Evolutionary conservation across 768 basidiomycete genomes (phyloP).

Genomic region (Tulasnella sp.): DNA sequence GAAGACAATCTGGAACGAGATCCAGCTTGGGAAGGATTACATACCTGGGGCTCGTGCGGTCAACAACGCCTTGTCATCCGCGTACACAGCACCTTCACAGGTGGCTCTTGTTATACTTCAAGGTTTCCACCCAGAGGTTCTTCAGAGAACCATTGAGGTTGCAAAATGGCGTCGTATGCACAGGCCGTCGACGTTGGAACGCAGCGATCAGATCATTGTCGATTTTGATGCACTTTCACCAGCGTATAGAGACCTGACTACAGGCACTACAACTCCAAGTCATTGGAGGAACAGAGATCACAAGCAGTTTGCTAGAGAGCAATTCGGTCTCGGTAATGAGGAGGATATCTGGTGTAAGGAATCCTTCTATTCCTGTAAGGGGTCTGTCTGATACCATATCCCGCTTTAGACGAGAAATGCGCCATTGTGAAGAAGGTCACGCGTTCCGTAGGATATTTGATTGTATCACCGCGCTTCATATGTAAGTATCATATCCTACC

Average conservation of each 20-base stretch:
- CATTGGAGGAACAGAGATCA: neutral
- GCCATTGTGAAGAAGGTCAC: slow-evolving; percentile 19
- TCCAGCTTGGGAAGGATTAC: neutral
- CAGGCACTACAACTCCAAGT: neutral
- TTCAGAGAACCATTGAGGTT: neutral
- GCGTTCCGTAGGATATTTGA: slow-evolving; percentile 33
- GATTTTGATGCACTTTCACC: slow-evolving; percentile 15
- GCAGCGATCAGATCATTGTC: slow-evolving; percentile 9
- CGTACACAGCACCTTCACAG: neutral
- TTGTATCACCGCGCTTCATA: slow-evolving; percentile 31
- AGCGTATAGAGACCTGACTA: neutral
- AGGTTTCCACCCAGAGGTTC: slow-evolving; percentile 1
- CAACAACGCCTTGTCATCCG: neutral
- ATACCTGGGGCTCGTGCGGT: neutral
- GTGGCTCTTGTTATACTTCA: slow-evolving; percentile 1
- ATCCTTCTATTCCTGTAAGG: neutral
- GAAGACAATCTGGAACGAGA: neutral
- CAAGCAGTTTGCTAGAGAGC: slow-evolving; percentile 15
- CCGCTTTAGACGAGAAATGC: neutral
- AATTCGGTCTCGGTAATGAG: slow-evolving; percentile 27
- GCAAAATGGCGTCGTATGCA: slow-evolving; percentile 1
- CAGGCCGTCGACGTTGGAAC: slow-evolving; percentile 5
- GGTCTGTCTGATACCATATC: too few relatives aligned
- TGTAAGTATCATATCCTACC: slow-evolving; percentile 15
- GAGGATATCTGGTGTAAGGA: slow-evolving; percentile 26